Base-by-base conservation (phyloP, 495 filamentous ascomycete species). In the Polyplosphaeria fusca region DNA sequence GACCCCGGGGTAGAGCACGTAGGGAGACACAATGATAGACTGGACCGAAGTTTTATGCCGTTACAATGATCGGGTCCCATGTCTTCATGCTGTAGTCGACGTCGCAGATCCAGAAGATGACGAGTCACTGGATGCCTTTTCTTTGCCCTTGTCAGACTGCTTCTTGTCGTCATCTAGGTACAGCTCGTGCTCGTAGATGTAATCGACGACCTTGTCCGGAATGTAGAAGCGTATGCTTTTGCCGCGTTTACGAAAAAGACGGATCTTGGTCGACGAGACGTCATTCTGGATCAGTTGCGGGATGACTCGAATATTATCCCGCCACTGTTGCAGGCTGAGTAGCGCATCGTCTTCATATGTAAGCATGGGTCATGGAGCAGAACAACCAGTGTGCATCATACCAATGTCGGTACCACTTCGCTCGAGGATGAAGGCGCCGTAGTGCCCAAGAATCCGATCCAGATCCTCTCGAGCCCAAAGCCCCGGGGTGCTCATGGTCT, bases 221-320 rank as follows among this genome's bases (percentile, higher is more conserved):
- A 64, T 58, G 26, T 61, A 59, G 55, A 62, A 66, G 32, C 63
- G 63, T n/a, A 66, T 66, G 52, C 87, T 91, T 78, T 94, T 85
- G 59, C 90, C 87, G 61, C 86, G 82, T 57, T 85, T 79, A 44
- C 92, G 69, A 71, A 95, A 93, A 5, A 93, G 75, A 24, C 90
- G 82, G 48, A 95, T 91, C 71, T 92, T 93, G 26, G 90, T 95
- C 41, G 86, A 89, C 66, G 84, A 89, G 55, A 96, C 87, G 63
- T 94, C 87, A 65, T 95, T 95, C 41, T 89, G 84, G 43, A 96
- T 91, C 44, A 93, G 80, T 65, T 95, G 90, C 62, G 86, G 84
- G 59, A 95, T 91, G 43, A 93, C 84, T 67, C 87, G 82, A 53
- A 96, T 95, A 55, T 95, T 93, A 44, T 83, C 77, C 46, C 81